phyloP scores from a whole-genome alignment of 1,139 yeast species.

The Saccharomyces hybrid region DNA sequence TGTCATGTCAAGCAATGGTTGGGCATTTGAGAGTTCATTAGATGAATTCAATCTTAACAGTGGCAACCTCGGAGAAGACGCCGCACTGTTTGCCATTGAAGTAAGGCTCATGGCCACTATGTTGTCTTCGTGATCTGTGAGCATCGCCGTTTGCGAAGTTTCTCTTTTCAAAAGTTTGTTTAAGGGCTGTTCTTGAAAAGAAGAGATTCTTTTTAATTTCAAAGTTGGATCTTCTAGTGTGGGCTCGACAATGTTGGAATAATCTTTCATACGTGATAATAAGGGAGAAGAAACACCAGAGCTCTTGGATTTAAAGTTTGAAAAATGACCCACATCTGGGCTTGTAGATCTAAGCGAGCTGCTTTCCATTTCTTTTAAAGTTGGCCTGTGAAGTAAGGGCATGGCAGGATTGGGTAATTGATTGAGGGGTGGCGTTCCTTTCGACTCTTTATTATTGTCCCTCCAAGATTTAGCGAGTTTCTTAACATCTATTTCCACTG shows the following conservation, averaged over 20 bases:
- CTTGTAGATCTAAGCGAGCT: slow-evolving; percentile 27
- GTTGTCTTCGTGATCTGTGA: slow-evolving; percentile 30
- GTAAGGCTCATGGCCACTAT: slow-evolving; percentile 31
- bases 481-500: slow-evolving; percentile 66
- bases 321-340: slow-evolving; percentile 20
- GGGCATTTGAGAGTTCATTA: background rate
- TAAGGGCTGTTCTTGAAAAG: slow-evolving; percentile 3
- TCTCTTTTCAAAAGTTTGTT: slow-evolving; percentile 9
- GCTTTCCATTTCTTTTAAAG: slow-evolving; percentile 1
- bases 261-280: slow-evolving; percentile 31
- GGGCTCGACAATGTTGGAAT: slow-evolving; percentile 31
- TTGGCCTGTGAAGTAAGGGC: background rate
- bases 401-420: background rate
- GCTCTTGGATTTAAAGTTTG: slow-evolving; percentile 21
- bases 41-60: slow-evolving; percentile 25
- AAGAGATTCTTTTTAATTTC: slow-evolving; percentile 20
- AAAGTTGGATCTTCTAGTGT: slow-evolving; percentile 30
- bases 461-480: slow-evolving; percentile 30
- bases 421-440: background rate
- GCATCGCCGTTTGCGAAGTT: slow-evolving; percentile 14
- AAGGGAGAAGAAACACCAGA: slow-evolving; percentile 29
- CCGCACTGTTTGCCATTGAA: slow-evolving; percentile 31
- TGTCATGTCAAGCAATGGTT: background rate
- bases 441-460: background rate
- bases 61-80: slow-evolving; percentile 29